These are phyloP conservation scores for Sphagnum magellanicum DNA, from an alignment of 228 moss, liverwort and hornwort species.

Conservation along the genomic window DNA sequence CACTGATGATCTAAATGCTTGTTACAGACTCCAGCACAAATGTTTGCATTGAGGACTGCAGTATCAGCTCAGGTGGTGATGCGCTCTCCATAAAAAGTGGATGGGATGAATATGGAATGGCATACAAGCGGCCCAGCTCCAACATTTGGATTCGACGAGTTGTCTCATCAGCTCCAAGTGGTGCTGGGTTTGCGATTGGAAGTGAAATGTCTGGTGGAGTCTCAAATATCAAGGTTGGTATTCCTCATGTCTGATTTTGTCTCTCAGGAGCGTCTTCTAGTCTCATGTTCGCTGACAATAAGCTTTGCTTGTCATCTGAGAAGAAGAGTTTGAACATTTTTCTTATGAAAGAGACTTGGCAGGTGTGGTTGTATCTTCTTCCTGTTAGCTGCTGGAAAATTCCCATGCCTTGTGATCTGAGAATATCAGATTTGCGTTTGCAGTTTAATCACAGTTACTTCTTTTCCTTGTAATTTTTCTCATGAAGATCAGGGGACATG, in stretches of 20 bases:
- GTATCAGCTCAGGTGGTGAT: constrained; percentile 87
- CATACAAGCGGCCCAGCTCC: constrained; percentile 66
- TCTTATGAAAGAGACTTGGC: no score
- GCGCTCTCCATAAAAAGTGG: constrained; percentile 95
- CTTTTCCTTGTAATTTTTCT: no score
- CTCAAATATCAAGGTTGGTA: constrained; percentile 62
- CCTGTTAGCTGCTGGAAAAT: no score
- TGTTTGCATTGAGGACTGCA: constrained; percentile 90
- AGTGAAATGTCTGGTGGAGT: constrained; percentile 99
- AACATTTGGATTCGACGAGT: constrained; percentile 64
- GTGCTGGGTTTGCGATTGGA: constrained; percentile 85
- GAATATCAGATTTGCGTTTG: no score
- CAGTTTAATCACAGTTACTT: no score
- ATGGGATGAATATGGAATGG: constrained; percentile 90
- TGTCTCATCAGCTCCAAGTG: constrained; percentile 42
- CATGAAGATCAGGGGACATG: no score
- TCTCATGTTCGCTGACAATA: no score
- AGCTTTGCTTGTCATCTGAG: no score
- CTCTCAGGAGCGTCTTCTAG: no score
- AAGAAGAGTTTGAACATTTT: no score
- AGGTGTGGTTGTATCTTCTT: no score
- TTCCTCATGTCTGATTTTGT: background rate
- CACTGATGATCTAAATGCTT: background rate
- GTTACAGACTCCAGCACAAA: constrained; percentile 65
- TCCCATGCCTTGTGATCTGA: no score